Percentiles rank a stretch among this genome's conserved stretches.
Evolutionary conservation across 2,329 filamentous ascomycete species (phyloP).

Genomic region (Colletotrichum costaricense): DNA sequence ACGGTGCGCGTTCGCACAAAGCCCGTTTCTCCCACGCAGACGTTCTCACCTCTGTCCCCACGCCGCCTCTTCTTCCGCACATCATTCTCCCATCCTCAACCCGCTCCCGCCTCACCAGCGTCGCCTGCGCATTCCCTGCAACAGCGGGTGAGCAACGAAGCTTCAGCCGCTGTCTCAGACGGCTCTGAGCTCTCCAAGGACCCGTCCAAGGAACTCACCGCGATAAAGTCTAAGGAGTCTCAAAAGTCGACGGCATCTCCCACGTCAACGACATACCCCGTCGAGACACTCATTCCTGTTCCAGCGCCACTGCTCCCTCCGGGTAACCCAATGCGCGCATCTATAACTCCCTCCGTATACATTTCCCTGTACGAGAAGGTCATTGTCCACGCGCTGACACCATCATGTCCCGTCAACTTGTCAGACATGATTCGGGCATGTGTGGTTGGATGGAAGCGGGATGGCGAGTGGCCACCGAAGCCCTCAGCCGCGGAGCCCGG

Average conservation of each 20-base stretch:
- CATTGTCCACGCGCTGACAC: conserved; percentile 81
- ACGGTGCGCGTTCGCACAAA: conserved; percentile 66
- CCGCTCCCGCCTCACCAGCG: conserved; percentile 40
- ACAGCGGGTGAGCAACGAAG: conserved; percentile 43
- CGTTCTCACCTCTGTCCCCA: conserved; percentile 56
- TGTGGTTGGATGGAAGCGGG: conserved; percentile 91
- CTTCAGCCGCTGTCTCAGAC: conserved; percentile 53
- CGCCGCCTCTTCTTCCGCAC: conserved; percentile 64
- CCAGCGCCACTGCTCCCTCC: conserved; percentile 78
- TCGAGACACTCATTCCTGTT: conserved; percentile 76
- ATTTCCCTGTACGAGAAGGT: conserved; percentile 90
- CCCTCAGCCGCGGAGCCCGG: conserved; percentile 58
- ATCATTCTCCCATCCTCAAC: conserved; percentile 53
- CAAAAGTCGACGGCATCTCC: conserved; percentile 42
- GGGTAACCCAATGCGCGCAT: conserved; percentile 80
- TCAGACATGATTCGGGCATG: conserved; percentile 82
- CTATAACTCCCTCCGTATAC: conserved; percentile 80
- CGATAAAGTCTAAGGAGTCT: conserved; percentile 47
- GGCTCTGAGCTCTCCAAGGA: conserved; percentile 55
- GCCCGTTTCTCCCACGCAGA: conserved; percentile 50
- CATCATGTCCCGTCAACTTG: conserved; percentile 89
- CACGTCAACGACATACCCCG: conserved; percentile 53
- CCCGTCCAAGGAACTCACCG: conserved; percentile 45
- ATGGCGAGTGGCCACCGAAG: conserved; percentile 91
- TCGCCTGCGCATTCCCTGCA: conserved; percentile 35